These are phyloP conservation scores for Physcomitrellopsis africana DNA, from an alignment of 225 moss, liverwort and hornwort species.

Conservation along the genomic window DNA sequence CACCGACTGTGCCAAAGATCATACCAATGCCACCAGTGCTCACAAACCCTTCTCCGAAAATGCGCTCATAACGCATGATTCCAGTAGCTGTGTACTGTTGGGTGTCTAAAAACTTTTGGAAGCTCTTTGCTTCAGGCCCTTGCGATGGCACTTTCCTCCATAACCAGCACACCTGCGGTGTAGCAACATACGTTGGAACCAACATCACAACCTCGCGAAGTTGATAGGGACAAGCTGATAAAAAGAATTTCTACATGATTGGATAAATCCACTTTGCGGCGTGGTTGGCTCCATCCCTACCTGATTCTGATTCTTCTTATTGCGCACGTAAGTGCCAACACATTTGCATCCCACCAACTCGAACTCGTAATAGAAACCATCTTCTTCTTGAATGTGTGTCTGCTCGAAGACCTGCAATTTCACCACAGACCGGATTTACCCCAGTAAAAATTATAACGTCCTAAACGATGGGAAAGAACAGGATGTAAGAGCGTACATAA, in stretches of 20 bases:
- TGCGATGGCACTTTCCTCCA: constrained; percentile 74
- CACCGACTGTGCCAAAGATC: not conserved
- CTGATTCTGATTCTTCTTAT: constrained; percentile 96
- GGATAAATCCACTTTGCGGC: not conserved
- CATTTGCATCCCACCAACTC: constrained; percentile 76
- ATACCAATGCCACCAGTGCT: constrained; percentile 92
- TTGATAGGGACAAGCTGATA: not conserved
- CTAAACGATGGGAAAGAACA: not conserved
- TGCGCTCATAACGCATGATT: constrained; percentile 96
- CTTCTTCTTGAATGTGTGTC: constrained; percentile 48
- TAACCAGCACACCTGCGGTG: constrained; percentile 81
- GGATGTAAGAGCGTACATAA: not conserved
- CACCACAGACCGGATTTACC: not conserved
- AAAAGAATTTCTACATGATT: not conserved
- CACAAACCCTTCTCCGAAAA: constrained; percentile 90
- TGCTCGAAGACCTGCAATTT: constrained; percentile 65
- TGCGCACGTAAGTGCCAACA: constrained; percentile 92
- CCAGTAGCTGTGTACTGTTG: constrained; percentile 83
- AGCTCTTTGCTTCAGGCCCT: constrained; percentile 63
- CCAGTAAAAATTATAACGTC: not conserved
- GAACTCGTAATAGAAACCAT: constrained; percentile 69
- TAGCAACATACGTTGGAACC: not conserved
- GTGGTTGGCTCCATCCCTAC: constrained; percentile 29
- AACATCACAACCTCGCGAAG: not conserved
- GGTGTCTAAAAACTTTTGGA: constrained; percentile 88